These are phyloP conservation scores for Prunus campanulata DNA, from an alignment of 306 rosid genomes.

Conservation along the genomic window DNA sequence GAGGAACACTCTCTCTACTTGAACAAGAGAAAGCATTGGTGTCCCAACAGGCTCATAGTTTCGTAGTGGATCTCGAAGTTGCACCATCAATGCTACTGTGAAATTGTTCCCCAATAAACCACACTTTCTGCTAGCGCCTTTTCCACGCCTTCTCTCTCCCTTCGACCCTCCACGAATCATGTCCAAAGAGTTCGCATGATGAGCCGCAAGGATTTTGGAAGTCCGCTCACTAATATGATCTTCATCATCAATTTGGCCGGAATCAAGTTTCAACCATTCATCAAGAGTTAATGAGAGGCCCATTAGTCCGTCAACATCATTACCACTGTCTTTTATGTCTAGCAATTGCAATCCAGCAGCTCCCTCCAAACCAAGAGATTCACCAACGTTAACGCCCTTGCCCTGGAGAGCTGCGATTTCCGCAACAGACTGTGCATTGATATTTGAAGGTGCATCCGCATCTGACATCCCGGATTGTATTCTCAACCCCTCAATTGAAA, in stretches of 20 bases:
- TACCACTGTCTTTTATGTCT: slow-evolving; percentile 48
- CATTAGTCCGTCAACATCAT: slow-evolving; percentile 70
- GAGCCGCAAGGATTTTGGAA: slow-evolving; percentile 78
- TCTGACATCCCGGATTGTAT: slow-evolving; percentile 85
- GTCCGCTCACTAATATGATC: slow-evolving; percentile 78
- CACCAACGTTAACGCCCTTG: slow-evolving; percentile 46
- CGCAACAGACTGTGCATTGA: slow-evolving; percentile 50
- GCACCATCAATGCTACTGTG: slow-evolving; percentile 82
- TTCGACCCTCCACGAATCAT: slow-evolving; percentile 45
- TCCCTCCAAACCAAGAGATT: slow-evolving; percentile 69
- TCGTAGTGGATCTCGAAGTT: slow-evolving; percentile 86
- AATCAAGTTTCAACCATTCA: slow-evolving; percentile 93
- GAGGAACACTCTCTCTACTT: slow-evolving; percentile 81
- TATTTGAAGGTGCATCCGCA: slow-evolving; percentile 77
- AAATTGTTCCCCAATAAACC: slow-evolving; percentile 88
- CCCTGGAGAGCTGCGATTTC: slow-evolving; percentile 62
- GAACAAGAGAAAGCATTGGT: slow-evolving; percentile 85
- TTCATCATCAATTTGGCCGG: slow-evolving; percentile 81
- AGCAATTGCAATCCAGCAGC: slow-evolving; percentile 77
- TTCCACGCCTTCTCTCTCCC: slow-evolving; percentile 62
- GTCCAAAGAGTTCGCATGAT: slow-evolving; percentile 80
- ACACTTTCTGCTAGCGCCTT: slow-evolving; percentile 49
- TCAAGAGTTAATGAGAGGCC: slow-evolving; percentile 78
- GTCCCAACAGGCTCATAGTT: slow-evolving; percentile 83
- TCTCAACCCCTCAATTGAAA: slow-evolving; percentile 86